phyloP scores from a whole-genome alignment of 2,329 filamentous ascomycete species.

The Verticillium longisporum region DNA sequence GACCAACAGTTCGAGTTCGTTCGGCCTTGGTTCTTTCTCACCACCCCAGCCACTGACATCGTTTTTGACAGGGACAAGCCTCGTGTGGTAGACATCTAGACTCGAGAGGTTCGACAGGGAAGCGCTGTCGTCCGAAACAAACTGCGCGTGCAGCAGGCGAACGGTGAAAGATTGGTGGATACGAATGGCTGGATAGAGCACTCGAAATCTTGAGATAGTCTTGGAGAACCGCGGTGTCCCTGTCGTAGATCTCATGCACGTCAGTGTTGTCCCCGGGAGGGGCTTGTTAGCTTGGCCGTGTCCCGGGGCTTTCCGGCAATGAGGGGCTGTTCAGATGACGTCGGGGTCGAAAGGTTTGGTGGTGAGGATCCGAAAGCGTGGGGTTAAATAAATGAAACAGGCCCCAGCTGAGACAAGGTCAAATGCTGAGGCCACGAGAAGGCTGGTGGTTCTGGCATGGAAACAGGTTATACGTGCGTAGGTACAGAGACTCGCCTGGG shows the following conservation, averaged over 20 bases:
- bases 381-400: background rate
- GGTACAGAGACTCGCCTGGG: background rate
- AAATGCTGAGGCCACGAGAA: background rate
- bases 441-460: background rate
- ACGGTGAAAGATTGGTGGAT: background rate
- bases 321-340: background rate
- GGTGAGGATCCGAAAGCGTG: background rate
- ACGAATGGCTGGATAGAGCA: background rate
- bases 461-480: background rate
- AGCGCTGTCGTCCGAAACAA: background rate
- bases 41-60: slow-evolving; percentile 1
- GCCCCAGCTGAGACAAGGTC: background rate
- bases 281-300: background rate
- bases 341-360: background rate
- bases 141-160: background rate
- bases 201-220: background rate
- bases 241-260: slow-evolving; percentile 1
- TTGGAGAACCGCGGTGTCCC: background rate
- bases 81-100: background rate
- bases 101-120: background rate
- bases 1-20: background rate
- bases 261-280: slow-evolving; percentile 1
- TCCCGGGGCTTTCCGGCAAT: background rate
- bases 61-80: background rate
- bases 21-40: background rate